These are phyloP conservation scores for Fusarium neocosmosporiellum DNA, from an alignment of 2,329 filamentous ascomycete genomes.

Conservation along the genomic window DNA sequence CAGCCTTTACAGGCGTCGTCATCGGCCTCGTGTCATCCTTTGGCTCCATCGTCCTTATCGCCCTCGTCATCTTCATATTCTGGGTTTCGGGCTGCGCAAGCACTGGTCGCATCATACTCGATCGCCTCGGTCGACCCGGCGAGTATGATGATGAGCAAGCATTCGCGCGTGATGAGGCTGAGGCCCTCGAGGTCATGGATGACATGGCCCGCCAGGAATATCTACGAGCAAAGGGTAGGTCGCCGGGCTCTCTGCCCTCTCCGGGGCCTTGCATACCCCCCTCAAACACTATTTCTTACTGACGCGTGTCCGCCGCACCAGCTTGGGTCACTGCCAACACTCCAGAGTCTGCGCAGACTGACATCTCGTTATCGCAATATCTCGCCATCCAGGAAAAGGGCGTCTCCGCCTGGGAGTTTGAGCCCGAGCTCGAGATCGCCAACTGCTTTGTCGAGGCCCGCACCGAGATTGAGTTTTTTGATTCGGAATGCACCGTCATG, in stretches of 20 bases:
- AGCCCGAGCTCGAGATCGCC: constrained; percentile 97
- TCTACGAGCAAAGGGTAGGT: constrained; percentile 89
- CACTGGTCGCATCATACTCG: constrained; percentile 89
- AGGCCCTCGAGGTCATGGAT: constrained; percentile 95
- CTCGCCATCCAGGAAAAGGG: constrained; percentile 99
- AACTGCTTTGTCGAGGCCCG: constrained; percentile 98
- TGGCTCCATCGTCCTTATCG: constrained; percentile 87
- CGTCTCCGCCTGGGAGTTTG: constrained; percentile 99
- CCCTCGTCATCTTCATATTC: constrained; percentile 91
- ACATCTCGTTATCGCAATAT: constrained; percentile 97
- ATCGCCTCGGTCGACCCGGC: constrained; percentile 91
- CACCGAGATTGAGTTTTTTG: constrained; percentile 99
- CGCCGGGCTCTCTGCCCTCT: neutral
- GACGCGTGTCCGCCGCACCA: constrained; percentile 52
- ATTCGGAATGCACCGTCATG: constrained; percentile 96
- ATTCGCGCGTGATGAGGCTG: constrained; percentile 91
- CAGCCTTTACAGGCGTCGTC: constrained; percentile 79
- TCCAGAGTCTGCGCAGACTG: constrained; percentile 93
- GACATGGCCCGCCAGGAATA: constrained; percentile 92
- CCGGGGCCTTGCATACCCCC: neutral
- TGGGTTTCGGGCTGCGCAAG: constrained; percentile 77
- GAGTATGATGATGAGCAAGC: constrained; percentile 99
- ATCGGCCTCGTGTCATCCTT: constrained; percentile 96
- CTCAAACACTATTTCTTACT: constrained; percentile 5
- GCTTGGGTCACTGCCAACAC: constrained; percentile 95